Evolutionary conservation across 2,329 filamentous ascomycete species (phyloP).

Genomic region (Monosporascus sp.): DNA sequence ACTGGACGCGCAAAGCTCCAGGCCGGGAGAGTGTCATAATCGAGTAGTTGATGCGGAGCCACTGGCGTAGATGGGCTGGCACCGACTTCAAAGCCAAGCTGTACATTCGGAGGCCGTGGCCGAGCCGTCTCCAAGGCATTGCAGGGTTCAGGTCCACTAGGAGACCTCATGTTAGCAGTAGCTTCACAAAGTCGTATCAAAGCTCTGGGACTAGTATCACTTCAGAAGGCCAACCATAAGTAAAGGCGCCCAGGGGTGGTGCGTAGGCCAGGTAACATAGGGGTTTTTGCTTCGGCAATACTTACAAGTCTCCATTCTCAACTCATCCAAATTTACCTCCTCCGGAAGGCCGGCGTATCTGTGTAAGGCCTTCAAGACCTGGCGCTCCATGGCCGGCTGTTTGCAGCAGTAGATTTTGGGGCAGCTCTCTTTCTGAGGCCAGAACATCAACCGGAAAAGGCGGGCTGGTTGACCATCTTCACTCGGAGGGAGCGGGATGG

Average conservation of each 20-base stretch:
- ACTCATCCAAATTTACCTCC: not conserved
- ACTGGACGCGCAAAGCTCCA: not conserved
- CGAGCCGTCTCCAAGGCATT: not conserved
- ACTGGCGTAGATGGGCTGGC: not conserved
- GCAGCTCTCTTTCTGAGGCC: not conserved
- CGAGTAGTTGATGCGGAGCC: not conserved
- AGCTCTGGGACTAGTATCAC: too few relatives aligned
- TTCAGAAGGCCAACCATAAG: too few relatives aligned
- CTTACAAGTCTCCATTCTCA: too few relatives aligned
- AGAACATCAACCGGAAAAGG: not conserved
- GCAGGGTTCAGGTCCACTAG: not conserved
- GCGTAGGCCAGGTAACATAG: too few relatives aligned
- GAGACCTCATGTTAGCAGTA: not conserved
- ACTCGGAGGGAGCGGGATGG: too few relatives aligned
- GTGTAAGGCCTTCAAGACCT: not conserved
- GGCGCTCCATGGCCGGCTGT: not conserved
- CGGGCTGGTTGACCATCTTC: not conserved
- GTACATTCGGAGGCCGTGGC: not conserved
- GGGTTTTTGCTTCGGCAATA: too few relatives aligned
- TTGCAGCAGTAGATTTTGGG: not conserved
- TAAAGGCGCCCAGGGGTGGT: too few relatives aligned
- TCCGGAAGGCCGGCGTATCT: not conserved
- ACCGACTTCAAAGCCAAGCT: not conserved
- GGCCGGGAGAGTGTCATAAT: not conserved
- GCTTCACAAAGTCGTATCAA: too few relatives aligned